A percentile compares a stretch with the other conserved stretches of the same genome.
phyloP scores from a whole-genome alignment of 306 rosid species.

The Adenanthera pavonina region DNA sequence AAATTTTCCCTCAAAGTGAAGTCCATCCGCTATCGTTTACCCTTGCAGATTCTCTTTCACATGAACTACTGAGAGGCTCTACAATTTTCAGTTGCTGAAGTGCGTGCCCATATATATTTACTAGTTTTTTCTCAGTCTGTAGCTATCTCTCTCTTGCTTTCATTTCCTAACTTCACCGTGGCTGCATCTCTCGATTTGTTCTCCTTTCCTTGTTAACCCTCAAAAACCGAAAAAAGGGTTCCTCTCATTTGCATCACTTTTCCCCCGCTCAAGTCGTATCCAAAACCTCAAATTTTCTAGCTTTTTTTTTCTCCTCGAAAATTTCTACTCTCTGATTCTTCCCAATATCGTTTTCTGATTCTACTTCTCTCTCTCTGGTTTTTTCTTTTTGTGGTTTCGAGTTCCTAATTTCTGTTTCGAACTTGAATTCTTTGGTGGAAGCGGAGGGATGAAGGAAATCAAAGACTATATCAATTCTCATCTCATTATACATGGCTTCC shows the following conservation, averaged over 20 bases:
- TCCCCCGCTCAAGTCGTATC: background rate
- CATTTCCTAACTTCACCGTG: background rate
- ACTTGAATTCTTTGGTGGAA: slow-evolving; percentile 22
- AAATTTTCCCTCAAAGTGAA: background rate
- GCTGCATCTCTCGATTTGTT: slow-evolving; percentile 20
- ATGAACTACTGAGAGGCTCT: background rate
- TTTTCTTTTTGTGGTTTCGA: background rate
- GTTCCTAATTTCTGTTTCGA: slow-evolving; percentile 30
- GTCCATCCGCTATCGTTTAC: background rate
- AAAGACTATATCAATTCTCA: background rate
- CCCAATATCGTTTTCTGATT: no score
- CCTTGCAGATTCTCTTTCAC: background rate
- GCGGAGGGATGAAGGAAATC: slow-evolving; percentile 12
- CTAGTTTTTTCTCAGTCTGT: background rate
- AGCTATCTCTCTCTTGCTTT: background rate
- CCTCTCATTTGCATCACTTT: slow-evolving; percentile 20
- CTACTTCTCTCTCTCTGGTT: background rate
- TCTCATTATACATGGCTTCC: slow-evolving; percentile 17
- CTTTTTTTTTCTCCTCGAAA: background rate
- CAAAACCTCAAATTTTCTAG: slow-evolving; percentile 30
- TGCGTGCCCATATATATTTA: background rate
- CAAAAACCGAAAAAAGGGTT: slow-evolving; percentile 5
- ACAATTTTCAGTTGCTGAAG: slow-evolving; percentile 30
- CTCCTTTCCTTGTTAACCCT: background rate
- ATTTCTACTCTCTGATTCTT: slow-evolving; percentile 20